phyloP scores from a whole-genome alignment of 192 early-diverging fungal species.

The Rhizophagus sp. region DNA sequence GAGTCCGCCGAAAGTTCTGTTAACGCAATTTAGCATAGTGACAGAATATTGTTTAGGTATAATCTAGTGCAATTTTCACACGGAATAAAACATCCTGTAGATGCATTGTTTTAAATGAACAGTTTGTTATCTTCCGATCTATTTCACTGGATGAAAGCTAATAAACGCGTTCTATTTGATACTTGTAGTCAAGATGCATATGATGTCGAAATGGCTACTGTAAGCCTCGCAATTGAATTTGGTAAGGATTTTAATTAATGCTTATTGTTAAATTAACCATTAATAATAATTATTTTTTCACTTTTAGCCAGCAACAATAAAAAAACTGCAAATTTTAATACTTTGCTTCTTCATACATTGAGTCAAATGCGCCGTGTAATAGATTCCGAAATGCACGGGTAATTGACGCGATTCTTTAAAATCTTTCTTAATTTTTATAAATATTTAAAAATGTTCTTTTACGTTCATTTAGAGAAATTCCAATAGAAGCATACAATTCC shows the following conservation, averaged over 20 bases:
- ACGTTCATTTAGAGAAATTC: slow-evolving; percentile 51
- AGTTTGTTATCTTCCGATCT: background rate
- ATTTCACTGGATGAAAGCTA: background rate
- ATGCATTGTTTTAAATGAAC: background rate
- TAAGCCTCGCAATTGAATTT: slow-evolving; percentile 60
- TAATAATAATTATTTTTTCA: background rate
- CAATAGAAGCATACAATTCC: slow-evolving; percentile 64
- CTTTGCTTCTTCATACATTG: slow-evolving; percentile 58
- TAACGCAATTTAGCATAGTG: background rate
- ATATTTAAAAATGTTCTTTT: background rate
- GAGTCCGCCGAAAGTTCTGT: slow-evolving; percentile 12
- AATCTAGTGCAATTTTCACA: background rate
- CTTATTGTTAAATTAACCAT: background rate
- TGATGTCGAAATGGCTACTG: slow-evolving; percentile 70
- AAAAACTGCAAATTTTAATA: slow-evolving; percentile 67
- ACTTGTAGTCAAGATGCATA: slow-evolving; percentile 65
- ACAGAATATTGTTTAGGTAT: background rate
- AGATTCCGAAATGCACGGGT: slow-evolving; percentile 45
- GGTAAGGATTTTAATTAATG: slow-evolving; percentile 42
- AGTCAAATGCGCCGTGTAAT: slow-evolving; percentile 58
- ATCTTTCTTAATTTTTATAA: background rate
- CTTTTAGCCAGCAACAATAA: slow-evolving; percentile 63
- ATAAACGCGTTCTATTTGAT: background rate
- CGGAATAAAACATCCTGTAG: background rate
- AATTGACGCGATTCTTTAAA: slow-evolving; percentile 27